Percentiles rank a stretch among this genome's conserved stretches.
Evolutionary conservation across 2,329 filamentous ascomycete genomes (phyloP).

Genomic region (Fusarium austroafricanum): DNA sequence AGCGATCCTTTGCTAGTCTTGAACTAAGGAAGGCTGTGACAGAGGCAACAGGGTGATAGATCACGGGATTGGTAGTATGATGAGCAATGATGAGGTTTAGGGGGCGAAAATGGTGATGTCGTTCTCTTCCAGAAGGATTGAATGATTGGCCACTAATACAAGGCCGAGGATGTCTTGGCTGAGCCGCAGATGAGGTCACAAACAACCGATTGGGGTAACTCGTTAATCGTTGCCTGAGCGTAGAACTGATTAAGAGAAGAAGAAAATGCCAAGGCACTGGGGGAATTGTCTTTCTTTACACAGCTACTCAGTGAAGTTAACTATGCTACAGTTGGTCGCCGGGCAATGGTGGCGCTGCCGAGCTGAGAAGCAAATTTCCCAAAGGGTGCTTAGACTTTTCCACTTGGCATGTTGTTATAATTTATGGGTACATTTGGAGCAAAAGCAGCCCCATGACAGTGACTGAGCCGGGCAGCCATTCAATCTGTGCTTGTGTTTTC

Average conservation of each 20-base stretch:
- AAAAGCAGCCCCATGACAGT: constrained; percentile 7
- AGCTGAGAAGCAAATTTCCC: constrained; percentile 23
- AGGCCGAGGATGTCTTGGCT: constrained; percentile 16
- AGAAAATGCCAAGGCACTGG: not conserved
- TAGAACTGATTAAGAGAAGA: not conserved
- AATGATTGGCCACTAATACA: constrained; percentile 25
- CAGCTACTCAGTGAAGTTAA: not conserved
- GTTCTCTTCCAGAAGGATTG: constrained; percentile 14
- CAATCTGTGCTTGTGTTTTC: not conserved
- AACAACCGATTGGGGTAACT: constrained; percentile 12
- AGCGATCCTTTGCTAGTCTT: not conserved
- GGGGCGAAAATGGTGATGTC: constrained; percentile 29
- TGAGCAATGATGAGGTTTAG: not conserved
- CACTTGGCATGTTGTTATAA: not conserved
- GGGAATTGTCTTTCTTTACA: constrained; percentile 7
- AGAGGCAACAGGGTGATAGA: not conserved
- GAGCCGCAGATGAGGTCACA: constrained; percentile 25
- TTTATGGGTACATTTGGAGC: not conserved
- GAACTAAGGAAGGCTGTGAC: constrained; percentile 4
- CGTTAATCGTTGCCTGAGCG: not conserved
- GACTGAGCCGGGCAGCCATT: constrained; percentile 2
- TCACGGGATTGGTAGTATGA: constrained; percentile 12
- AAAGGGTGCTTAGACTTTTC: constrained; percentile 4
- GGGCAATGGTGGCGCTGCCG: constrained; percentile 8
- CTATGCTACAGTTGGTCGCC: not conserved